Evolutionary conservation across 208 protist species (phyloP), one percentile per base, ranked within the genome.

Genomic region (Phytomonas francai): DNA sequence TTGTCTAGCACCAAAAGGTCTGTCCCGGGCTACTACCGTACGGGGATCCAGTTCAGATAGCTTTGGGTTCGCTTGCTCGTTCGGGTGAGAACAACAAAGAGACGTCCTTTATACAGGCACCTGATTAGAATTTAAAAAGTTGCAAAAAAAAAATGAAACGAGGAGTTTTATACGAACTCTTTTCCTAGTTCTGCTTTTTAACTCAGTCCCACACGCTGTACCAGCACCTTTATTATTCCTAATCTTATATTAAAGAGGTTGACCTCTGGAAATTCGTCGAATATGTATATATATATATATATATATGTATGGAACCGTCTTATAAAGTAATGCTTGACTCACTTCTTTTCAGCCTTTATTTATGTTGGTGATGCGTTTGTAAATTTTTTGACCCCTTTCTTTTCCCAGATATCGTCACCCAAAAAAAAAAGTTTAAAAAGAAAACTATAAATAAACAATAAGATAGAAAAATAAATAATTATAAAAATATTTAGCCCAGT

Each of bases 371-470:
- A 61, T 61, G 19, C 58, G 58, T 61, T 42, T 61, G 30, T 61
- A 36, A 32, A 42, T 61, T 11, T 36, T 36, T 16, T 14, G 30
- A 45, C 11, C 11, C 39, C 11, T 45, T 45, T 42, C 30, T 39
- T 72, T 36, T 58, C 12, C 42, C 33, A 27, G 3, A 60, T 56
- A 54, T 32, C 32, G 31, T 60, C n/a, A 74, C 39, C 19, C 39
- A 45, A 45, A 45, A 45, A 45, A 59, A 22, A 25, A 39, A 67
- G 42, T 45, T 12, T 3, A 19, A 54, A 65, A 59, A 67, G 61
- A 67, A 59, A 72, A 57, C 19, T 32, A 59, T 29, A 65, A n/a
- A 49, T 49, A 56, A 61, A 67, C 25, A 67, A 63, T 59, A 22
- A 25, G 0, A 61, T 45, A 58, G 29, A 59, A 54, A 60, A 60